Base-by-base conservation (phyloP, 2,329 filamentous ascomycete genomes). In the Hypoxylon rubiginosum region DNA sequence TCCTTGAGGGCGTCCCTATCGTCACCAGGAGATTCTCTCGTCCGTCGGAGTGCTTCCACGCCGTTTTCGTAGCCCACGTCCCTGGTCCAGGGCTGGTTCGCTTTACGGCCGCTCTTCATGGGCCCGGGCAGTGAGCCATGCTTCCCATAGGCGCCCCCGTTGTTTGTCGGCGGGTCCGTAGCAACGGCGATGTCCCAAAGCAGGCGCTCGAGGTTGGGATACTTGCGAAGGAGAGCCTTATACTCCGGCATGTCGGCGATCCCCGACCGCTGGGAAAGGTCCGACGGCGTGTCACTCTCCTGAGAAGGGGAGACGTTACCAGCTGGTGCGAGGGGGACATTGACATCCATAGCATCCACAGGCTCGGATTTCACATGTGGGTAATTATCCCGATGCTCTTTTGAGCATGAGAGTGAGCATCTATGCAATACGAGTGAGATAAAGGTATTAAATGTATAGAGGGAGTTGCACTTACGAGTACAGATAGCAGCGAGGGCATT, bases 1-100 rank as follows among this genome's bases (percentile, higher is more conserved):
- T 90, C 88, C 56, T 85, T 80, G 30, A 91, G 80, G 4, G 82
- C 88, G 69, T 90, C 86, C 30, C 87, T 87, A 62, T 85, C 84
- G 69, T 85, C 82, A n/a, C 84, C 82, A 1, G 83, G 81, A 30
- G 82, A 81, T 32, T 80, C 79, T 62, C 85, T 81, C 34, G 85
- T 84, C 58, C 77, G 81, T 45, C 84, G 83, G 62, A 91, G 77
- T 13, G 83, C 84, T 19, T 83, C 80, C 48, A 86, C 83, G 1
- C 87, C 89, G 19, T 84, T 84, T 58, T 84, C 80, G 52, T 89
- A 81, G 6, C 88, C 89, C 5, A 85, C 80, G 53, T 90, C 87
- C 48, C 82, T 80, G 21, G 85, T 86, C 89, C 89, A 91, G 3
- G 73, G 73, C 51, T 79, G 76, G 62, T 80, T 76, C 48, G 79